phyloP scores from a whole-genome alignment of 2,329 filamentous ascomycete species.

The Phialophora macrospora region DNA sequence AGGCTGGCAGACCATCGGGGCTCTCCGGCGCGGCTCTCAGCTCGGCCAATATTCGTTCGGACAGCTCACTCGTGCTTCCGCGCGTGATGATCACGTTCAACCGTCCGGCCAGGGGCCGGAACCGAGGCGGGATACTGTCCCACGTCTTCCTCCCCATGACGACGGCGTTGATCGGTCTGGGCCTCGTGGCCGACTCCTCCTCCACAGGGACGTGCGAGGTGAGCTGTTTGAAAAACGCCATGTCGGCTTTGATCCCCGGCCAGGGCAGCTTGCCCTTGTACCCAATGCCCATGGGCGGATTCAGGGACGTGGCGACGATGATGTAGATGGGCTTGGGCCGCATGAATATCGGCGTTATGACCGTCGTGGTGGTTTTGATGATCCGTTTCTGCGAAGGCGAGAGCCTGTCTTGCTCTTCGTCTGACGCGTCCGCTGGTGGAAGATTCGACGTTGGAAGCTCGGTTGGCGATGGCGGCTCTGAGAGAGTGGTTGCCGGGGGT shows the following conservation, averaged over 20 bases:
- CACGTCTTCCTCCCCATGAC: conserved; percentile 99
- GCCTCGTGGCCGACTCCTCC: conserved; percentile 31
- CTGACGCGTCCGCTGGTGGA: background rate
- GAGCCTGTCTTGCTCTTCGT: conserved; percentile 15
- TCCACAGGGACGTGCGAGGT: conserved; percentile 57
- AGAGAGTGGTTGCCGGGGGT: conserved; percentile 36
- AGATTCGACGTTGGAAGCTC: conserved; percentile 25
- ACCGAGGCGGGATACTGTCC: conserved; percentile 80
- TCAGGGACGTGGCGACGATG: conserved; percentile 66
- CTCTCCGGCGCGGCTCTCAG: conserved; percentile 41
- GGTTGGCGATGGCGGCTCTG: conserved; percentile 36
- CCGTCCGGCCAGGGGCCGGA: conserved; percentile 78
- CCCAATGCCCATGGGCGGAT: conserved; percentile 80
- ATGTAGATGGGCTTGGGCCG: conserved; percentile 39
- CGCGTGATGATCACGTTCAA: conserved; percentile 79
- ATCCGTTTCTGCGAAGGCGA: conserved; percentile 24
- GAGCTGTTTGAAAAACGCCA: conserved; percentile 92
- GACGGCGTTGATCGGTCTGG: conserved; percentile 70
- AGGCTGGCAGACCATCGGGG: conserved; percentile 10
- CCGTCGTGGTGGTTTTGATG: conserved; percentile 34
- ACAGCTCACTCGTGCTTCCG: conserved; percentile 43
- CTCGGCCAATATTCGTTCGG: conserved; percentile 44
- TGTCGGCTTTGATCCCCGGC: conserved; percentile 85
- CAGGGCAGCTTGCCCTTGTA: conserved; percentile 79
- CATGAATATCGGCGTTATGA: conserved; percentile 28